phyloP scores from a whole-genome alignment of 805 yeast genomes.

The Suhomyces emberorum region DNA sequence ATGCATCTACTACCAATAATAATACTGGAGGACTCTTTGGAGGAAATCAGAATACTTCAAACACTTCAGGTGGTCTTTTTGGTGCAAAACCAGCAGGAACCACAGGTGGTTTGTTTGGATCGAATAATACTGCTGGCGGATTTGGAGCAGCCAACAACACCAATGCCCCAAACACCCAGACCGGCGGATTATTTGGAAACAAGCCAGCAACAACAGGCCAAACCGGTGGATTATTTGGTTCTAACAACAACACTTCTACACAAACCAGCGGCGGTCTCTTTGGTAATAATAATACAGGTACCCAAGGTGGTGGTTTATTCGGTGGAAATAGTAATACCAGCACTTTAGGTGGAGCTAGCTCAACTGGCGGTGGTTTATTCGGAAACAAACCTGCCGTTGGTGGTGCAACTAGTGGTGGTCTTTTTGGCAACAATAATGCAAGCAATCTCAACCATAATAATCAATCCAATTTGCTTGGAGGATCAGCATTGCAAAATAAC shows the following conservation, averaged over 20 bases:
- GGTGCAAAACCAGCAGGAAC: slow-evolving; percentile 21
- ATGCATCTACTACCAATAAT: slow-evolving; percentile 9
- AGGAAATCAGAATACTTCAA: slow-evolving; percentile 8
- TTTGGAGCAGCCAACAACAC: slow-evolving; percentile 21
- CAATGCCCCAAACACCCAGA: slow-evolving; percentile 2
- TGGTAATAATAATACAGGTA: slow-evolving; percentile 9
- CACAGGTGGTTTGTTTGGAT: slow-evolving; percentile 47
- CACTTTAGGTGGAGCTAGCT: slow-evolving; percentile 1
- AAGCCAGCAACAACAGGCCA: slow-evolving; percentile 16
- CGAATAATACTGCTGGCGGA: slow-evolving; percentile 15
- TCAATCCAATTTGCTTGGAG: slow-evolving; percentile 10
- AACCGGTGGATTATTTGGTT: slow-evolving; percentile 25
- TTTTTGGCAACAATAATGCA: slow-evolving; percentile 6
- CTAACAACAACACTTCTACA: slow-evolving; percentile 6
- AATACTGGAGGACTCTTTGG: slow-evolving; percentile 11
- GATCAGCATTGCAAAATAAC: slow-evolving; percentile 20
- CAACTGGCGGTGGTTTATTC: slow-evolving; percentile 5
- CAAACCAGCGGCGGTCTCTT: slow-evolving; percentile 14
- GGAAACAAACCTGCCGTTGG: slow-evolving; percentile 7
- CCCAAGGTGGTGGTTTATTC: slow-evolving; percentile 27
- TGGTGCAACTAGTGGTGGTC: slow-evolving; percentile 6
- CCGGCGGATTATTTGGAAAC: slow-evolving; percentile 23
- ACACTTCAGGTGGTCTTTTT: slow-evolving; percentile 20
- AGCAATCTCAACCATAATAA: slow-evolving; percentile 12
- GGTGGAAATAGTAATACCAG: slow-evolving; percentile 19